Evolutionary conservation across 495 filamentous ascomycete genomes (phyloP).

Genomic region (Polyplosphaeria fusca): DNA sequence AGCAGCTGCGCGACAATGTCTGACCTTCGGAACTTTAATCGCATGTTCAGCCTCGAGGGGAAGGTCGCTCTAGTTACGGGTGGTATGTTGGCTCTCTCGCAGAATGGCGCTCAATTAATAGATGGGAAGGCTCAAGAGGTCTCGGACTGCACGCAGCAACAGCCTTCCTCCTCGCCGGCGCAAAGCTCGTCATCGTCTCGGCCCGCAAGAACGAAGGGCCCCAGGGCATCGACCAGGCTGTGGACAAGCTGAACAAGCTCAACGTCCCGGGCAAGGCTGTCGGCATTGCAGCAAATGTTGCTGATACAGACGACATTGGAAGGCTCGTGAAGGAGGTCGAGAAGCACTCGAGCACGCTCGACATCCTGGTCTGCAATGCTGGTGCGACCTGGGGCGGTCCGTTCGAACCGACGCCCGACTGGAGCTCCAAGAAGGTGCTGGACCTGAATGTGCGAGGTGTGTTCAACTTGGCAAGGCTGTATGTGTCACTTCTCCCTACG

Average conservation of each 20-base stretch:
- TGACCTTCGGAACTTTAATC: conserved; percentile 37
- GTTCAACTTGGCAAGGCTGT: conserved; percentile 40
- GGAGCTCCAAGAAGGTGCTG: conserved; percentile 41
- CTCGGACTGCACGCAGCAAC: conserved; percentile 46
- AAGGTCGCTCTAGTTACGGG: conserved; percentile 47
- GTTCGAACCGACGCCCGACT: conserved; percentile 46
- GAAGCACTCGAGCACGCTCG: conserved; percentile 38
- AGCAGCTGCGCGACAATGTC: conserved; percentile 38
- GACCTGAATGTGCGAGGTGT: conserved; percentile 47
- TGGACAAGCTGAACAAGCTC: conserved; percentile 43
- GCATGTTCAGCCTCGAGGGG: conserved; percentile 45
- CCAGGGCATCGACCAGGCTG: conserved; percentile 44
- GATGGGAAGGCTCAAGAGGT: conserved; percentile 43
- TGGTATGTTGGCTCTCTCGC: conserved; percentile 20
- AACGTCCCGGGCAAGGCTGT: conserved; percentile 41
- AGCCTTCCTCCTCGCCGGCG: conserved; percentile 45
- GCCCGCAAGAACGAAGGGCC: conserved; percentile 41
- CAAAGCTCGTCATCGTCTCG: conserved; percentile 43
- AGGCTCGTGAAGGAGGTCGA: conserved; percentile 40
- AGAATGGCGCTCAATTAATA: background rate
- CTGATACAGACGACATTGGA: conserved; percentile 41
- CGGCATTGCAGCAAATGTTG: conserved; percentile 46
- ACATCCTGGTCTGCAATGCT: conserved; percentile 46
- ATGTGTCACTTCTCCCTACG: background rate
- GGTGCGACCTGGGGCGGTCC: conserved; percentile 45